These are phyloP conservation scores for fission yeast (Schizosaccharomyces pombe) DNA, from an alignment of 805 yeast genomes.

Conservation along the genomic window DNA sequence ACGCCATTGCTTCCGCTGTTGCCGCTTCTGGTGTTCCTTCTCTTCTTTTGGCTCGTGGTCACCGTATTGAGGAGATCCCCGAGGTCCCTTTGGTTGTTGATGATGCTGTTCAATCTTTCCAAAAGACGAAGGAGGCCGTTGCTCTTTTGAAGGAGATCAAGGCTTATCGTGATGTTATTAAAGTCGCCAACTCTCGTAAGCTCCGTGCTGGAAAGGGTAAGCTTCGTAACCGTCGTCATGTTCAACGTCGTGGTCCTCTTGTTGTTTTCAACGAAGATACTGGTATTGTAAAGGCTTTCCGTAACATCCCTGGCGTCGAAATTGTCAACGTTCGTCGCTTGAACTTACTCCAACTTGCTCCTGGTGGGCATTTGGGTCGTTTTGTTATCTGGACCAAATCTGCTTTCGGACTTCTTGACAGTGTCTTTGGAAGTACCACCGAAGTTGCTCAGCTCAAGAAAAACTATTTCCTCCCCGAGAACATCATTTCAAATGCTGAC, in stretches of 20 bases:
- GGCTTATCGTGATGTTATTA: constrained; percentile 94
- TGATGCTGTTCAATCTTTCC: constrained; percentile 71
- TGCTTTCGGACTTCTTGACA: constrained; percentile 90
- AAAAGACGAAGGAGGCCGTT: constrained; percentile 96
- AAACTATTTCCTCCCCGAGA: constrained; percentile 76
- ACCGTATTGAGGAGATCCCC: constrained; percentile 93
- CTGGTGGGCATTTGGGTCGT: constrained; percentile 99
- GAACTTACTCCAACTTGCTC: constrained; percentile 94
- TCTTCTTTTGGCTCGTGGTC: constrained; percentile 97
- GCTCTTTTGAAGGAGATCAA: constrained; percentile 95
- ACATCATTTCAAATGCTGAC: constrained; percentile 89
- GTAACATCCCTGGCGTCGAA: constrained; percentile 99
- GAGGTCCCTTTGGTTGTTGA: constrained; percentile 97
- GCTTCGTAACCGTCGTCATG: constrained; percentile 97
- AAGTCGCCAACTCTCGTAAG: constrained; percentile 95
- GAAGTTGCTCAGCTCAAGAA: constrained; percentile 56
- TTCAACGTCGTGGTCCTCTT: constrained; percentile 99
- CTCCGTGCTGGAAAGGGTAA: constrained; percentile 99
- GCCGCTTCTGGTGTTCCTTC: constrained; percentile 98
- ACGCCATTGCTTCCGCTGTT: constrained; percentile 98
- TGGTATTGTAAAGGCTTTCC: constrained; percentile 93
- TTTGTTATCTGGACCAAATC: constrained; percentile 98
- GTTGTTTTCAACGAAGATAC: constrained; percentile 88
- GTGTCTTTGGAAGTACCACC: constrained; percentile 87
- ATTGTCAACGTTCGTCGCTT: constrained; percentile 75